A percentile compares a stretch with the other conserved stretches of the same genome.
Evolutionary conservation across 805 yeast species (phyloP).

Genomic region (Wickerhamiella kurtzmanii): DNA sequence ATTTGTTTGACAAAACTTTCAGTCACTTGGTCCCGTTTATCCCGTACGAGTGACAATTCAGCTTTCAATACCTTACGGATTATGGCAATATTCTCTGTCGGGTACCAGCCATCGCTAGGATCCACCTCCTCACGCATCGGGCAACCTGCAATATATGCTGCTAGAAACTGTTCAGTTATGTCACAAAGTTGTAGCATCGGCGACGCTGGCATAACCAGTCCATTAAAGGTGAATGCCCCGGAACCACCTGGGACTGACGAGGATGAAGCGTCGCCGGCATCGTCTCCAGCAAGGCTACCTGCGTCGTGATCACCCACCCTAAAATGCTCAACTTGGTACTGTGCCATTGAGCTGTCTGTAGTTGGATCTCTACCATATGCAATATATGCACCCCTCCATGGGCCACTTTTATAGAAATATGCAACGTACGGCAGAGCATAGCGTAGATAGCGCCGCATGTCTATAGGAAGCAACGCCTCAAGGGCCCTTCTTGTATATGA

Average conservation of each 20-base stretch:
- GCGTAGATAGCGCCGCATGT: slow-evolving; percentile 31
- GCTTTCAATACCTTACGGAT: slow-evolving; percentile 59
- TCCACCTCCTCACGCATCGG: slow-evolving; percentile 34
- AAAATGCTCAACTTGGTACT: slow-evolving; percentile 78
- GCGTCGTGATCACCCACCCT: slow-evolving; percentile 29
- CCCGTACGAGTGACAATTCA: slow-evolving; percentile 22
- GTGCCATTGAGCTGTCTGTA: slow-evolving; percentile 37
- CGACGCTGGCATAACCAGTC: slow-evolving; percentile 51
- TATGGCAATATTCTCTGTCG: slow-evolving; percentile 44
- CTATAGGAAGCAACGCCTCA: slow-evolving; percentile 10
- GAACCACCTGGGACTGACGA: background rate
- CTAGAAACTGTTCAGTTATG: slow-evolving; percentile 51
- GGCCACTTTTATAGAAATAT: slow-evolving; percentile 74
- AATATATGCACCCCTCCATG: slow-evolving; percentile 84
- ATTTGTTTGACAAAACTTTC: too few relatives aligned
- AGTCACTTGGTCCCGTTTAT: too few relatives aligned
- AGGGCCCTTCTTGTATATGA: slow-evolving; percentile 76
- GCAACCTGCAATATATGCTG: slow-evolving; percentile 30
- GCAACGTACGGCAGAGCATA: slow-evolving; percentile 77
- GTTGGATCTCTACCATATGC: slow-evolving; percentile 70
- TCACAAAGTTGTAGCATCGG: slow-evolving; percentile 72
- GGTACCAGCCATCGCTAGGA: slow-evolving; percentile 71
- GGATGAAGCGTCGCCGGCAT: background rate
- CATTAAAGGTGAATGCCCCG: slow-evolving; percentile 41
- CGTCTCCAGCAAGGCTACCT: slow-evolving; percentile 9